Base-by-base conservation (phyloP, 495 filamentous ascomycete species). In the Cryomyces minteri region DNA sequence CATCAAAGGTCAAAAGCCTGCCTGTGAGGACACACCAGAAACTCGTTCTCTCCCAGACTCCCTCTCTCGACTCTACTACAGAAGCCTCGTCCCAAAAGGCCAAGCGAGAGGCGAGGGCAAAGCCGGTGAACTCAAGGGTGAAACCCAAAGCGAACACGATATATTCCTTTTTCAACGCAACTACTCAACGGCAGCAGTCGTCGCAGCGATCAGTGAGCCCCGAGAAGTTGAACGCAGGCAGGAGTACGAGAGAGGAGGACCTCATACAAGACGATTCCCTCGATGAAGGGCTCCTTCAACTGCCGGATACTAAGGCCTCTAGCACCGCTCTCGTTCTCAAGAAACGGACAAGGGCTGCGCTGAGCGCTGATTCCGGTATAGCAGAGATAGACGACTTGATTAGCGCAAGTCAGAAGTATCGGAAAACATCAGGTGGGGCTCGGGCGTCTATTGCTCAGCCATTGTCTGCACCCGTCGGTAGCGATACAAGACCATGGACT, bases 401-500 rank as follows among this genome's bases (percentile, higher is more conserved):
- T 6, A 49, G 45, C 4, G 46, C 46, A 8, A 58, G 61, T 38
- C 62, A 61, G 42, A 64, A 57, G 47, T 67, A 66, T 44, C 50
- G 58, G 1, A 60, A 61, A 48, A 55, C 54, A 9, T 43, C 29
- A 40, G 43, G 50, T 2, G 18, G 18, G 2, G 18, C 18, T 25
- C 18, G 18, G 2, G 18, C 2, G 50, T 36, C 43, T 50, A 32
- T 43, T 33, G 25, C 40, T 37, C 42, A 42, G 29, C 6, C 36
- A 36, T 25, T 25, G 18, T 2, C 18, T 25, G 18, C 18, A 25
- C 2, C 18, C 18, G 14, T 54, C 63, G 40, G 30, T 32, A 25
- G 55, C n/a, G 64, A 66, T 43, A 47, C 40, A 11, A 53, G 67
- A 43, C 87, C 92, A 1, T 99, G 92, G 92, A 77, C 80, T 11